Evolutionary conservation across 73 alveolate genomes (phyloP).

Genomic region (Paramecium octaurelia): DNA sequence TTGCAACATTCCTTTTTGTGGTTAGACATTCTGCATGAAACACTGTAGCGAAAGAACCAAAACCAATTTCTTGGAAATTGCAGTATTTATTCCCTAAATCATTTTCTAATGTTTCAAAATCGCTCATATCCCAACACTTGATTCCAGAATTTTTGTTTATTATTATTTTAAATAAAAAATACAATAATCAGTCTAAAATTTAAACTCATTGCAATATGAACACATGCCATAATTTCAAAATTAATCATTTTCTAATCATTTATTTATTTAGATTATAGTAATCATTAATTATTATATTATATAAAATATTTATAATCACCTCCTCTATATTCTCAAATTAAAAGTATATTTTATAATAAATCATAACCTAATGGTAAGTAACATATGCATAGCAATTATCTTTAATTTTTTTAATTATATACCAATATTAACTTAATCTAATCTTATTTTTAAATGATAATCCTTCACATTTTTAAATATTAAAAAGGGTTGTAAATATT

Average conservation of each 20-base stretch:
- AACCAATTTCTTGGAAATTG: constrained; percentile 6
- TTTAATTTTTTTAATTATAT: no score
- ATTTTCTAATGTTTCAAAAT: constrained; percentile 11
- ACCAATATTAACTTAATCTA: no score
- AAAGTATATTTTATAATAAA: no score
- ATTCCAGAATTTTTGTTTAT: background rate
- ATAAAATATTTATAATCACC: background rate
- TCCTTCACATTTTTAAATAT: background rate
- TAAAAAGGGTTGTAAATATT: background rate
- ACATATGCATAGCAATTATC: no score
- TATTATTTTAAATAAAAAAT: background rate
- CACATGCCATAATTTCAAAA: background rate
- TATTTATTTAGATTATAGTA: background rate
- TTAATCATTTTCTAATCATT: background rate
- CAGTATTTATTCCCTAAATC: constrained; percentile 13
- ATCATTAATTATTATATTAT: background rate
- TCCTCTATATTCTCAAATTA: background rate
- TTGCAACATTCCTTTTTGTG: background rate
- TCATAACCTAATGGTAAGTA: background rate
- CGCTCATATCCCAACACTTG: background rate
- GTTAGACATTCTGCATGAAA: background rate
- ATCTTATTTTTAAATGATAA: background rate
- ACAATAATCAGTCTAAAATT: background rate
- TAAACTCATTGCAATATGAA: background rate
- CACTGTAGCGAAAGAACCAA: constrained; percentile 29